phyloP scores from a whole-genome alignment of 2,329 filamentous ascomycete genomes.

The Fusarium protoensiforme region DNA sequence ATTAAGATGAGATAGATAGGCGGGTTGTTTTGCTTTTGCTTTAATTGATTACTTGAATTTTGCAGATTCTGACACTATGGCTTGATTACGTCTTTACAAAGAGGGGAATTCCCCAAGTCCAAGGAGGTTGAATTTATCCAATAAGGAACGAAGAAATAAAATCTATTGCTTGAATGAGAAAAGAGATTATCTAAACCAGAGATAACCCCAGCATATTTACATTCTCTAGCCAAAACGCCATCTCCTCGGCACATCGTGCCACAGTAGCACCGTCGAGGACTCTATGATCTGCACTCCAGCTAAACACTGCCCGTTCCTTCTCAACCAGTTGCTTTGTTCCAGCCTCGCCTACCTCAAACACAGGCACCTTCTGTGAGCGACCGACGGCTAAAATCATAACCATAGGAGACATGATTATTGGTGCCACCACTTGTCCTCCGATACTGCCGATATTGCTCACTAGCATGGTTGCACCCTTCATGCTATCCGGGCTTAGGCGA shows the following conservation, averaged over 20 bases:
- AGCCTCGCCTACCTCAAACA: not conserved
- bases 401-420: not conserved
- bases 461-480: not conserved
- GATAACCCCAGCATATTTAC: not conserved
- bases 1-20: not conserved
- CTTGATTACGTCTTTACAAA: not conserved
- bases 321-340: not conserved
- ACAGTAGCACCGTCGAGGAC: not conserved
- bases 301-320: not conserved
- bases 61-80: not conserved
- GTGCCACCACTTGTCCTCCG: not conserved
- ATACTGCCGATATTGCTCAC: not conserved
- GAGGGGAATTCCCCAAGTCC: no score
- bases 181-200: not conserved
- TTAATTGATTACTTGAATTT: not conserved
- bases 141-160: not conserved
- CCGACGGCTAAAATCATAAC: not conserved
- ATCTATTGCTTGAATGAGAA: not conserved
- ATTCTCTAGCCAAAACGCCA: conserved; percentile 10
- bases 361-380: not conserved
- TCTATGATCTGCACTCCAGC: not conserved
- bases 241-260: conserved; percentile 8
- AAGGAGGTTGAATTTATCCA: not conserved
- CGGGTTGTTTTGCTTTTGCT: no score
- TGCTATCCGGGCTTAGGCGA: not conserved